phyloP scores from a whole-genome alignment of 176 grass and related monocot genomes.

The Hordeum marinum region DNA sequence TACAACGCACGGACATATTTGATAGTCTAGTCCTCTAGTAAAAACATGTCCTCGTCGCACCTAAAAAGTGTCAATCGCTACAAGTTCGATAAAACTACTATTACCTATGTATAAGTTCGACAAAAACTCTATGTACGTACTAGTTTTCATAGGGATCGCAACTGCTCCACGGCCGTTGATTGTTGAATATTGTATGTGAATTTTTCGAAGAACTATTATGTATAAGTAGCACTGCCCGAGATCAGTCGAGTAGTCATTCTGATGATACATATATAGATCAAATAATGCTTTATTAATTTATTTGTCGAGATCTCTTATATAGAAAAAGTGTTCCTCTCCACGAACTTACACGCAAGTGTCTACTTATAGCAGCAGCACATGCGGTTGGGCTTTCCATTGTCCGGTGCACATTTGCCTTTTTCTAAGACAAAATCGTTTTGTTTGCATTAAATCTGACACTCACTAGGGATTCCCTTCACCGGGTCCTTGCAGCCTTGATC shows the following conservation, averaged over 20 bases:
- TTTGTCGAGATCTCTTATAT: neutral
- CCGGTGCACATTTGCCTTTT: neutral
- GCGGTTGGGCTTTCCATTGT: neutral
- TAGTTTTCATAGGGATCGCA: neutral
- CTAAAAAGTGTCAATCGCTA: too few species aligned
- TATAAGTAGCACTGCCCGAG: too few species aligned
- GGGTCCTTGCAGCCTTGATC: neutral
- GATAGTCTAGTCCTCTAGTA: too few species aligned
- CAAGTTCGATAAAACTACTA: neutral
- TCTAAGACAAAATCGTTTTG: neutral
- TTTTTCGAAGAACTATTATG: too few species aligned
- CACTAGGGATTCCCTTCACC: neutral
- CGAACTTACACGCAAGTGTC: neutral
- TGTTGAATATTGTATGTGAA: too few species aligned
- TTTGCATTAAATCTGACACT: neutral
- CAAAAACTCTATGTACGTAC: too few species aligned
- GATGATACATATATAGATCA: neutral
- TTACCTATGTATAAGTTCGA: neutral
- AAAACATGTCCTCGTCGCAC: too few species aligned
- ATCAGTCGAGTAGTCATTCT: too few species aligned
- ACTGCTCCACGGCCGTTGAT: neutral
- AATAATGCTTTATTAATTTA: neutral
- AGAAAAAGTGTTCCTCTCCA: neutral
- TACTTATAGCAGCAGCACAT: neutral
- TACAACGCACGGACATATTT: too few species aligned